Base-by-base conservation (phyloP, 1,284 basidiomycete species). In the Porogramme epimiltina region DNA sequence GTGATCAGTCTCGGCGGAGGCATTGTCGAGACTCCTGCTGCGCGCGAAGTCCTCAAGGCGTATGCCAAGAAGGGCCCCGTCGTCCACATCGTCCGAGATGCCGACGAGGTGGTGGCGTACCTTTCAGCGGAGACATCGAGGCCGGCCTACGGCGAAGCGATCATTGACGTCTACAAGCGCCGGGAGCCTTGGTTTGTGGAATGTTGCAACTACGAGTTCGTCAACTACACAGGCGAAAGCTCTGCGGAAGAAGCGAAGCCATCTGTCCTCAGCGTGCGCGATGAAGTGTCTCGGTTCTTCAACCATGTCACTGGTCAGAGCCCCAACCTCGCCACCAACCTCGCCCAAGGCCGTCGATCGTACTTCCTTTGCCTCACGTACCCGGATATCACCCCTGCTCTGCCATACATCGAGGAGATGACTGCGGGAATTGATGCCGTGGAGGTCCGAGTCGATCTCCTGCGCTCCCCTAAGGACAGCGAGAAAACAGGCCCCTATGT, bases 1-100 rank as follows among this genome's bases (percentile, higher is more conserved):
- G 79, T 97, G 47, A 82, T 97, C 64, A 93, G 91, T 54, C 85
- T 98, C n/a, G 96, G 97, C 11, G 97, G 97, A 4, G 95, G 96
- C 0, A 87, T 99, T 47, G 92, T 98, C 39, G 97, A 99, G 73
- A 91, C 87, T 0, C 79, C 85, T 5, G 81, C 78, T 39, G 89
- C 91, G 11, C 76, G 93, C 33, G 77, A 87, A 18, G 63, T 92
- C 6, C 76, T 98, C 53, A 78, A 83, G 64, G 72, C 79, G 9
- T 95, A 93, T 66, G 82, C 81, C 9, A 72, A 69, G 37, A 73
- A 74, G 33, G 87, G 87, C 0, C 79, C 82, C 1, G 85, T 93
- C 20, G 84, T 93, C 15, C 82, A 92, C 69, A 77, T 93, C 45
- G 78, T 82, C 11, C 77, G 91, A 24, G 83, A 87, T 60, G 72